Evolutionary conservation across 2,329 filamentous ascomycete species (phyloP), one percentile per base, ranked within the genome.

Genomic region (Fusarium tupiense): DNA sequence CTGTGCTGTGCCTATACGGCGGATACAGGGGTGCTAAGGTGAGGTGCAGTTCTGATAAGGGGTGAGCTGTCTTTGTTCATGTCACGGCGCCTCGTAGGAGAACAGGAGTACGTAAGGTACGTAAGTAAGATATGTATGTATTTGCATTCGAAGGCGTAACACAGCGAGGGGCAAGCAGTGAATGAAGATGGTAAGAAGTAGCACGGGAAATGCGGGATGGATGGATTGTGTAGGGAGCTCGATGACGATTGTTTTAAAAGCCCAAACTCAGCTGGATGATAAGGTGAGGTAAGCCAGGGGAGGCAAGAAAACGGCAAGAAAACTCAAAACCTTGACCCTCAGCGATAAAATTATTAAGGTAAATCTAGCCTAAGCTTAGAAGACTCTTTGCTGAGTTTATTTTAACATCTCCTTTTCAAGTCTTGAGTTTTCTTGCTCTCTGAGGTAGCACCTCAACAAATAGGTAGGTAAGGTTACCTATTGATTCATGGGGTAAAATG

Each of bases 161-260:
- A 40, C 43, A 35, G 43, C 43, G 33, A 47, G 20, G 19, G 38
- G 29, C 29, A 22, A 41, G 52, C 52, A 37, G 37, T 33, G 31
- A 35, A 35, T 37, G 35, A 29, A 44, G 38, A 50, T 17, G 35
- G 20, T n/a, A n/a, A n/a, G 24, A 61, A 49, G 54, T n/a, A 59
- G 52, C 47, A 66, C 47, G 64, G 54, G 60, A 58, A 59, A 54
- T 53, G 72, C 46, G 61, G 64, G 53, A 69, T 64, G 67, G 24
- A 19, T 37, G 44, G 29, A 37, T 68, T 53, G 58, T 66, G 53
- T 59, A 37, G 9, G 35, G 35, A 67, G 56, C 62, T 69, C 58
- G 63, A 78, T 76, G 75, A 78, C 70, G 76, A 71, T 76, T 66
- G 72, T 64, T 75, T 71, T 31, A 49, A 73, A 69, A 68, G 66